These are phyloP conservation scores for Picea sitchensis DNA, from an alignment of 75 land plant species.

Conservation along the genomic window DNA sequence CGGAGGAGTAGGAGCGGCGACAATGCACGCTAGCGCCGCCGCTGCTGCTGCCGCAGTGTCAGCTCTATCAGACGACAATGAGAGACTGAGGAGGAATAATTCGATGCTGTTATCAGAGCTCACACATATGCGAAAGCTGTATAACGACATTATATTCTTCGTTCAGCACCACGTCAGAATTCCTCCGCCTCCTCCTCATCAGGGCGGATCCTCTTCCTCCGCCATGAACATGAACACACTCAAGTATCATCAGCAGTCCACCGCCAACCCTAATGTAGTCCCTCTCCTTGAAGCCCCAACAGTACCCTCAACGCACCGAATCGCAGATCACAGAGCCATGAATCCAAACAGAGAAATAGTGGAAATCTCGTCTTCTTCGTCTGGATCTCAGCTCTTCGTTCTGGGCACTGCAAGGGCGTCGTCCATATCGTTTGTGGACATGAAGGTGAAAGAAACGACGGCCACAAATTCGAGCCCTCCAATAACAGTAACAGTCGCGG, in stretches of 20 bases:
- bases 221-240: neutral
- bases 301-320: neutral
- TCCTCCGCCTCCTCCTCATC: constrained; percentile 4
- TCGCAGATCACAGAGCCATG: neutral
- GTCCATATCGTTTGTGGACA: neutral
- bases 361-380: neutral
- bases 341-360: too few relatives aligned
- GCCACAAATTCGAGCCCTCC: constrained; percentile 3
- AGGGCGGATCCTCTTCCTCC: neutral
- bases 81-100: constrained; percentile 79
- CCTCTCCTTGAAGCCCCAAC: constrained; percentile 7
- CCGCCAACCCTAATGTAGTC: neutral
- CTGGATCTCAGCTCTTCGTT: neutral
- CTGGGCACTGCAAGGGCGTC: constrained; percentile 8
- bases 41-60: constrained; percentile 19
- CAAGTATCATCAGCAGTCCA: neutral
- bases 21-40: constrained; percentile 12
- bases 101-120: constrained; percentile 75
- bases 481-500: neutral
- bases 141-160: constrained; percentile 81
- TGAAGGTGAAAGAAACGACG: neutral
- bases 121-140: constrained; percentile 69
- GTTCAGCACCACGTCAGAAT: constrained; percentile 68
- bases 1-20: neutral
- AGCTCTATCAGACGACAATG: constrained; percentile 79